Conservation (phyloP, 164 flowering plant species). For the Aristolochia contorta region DNA sequence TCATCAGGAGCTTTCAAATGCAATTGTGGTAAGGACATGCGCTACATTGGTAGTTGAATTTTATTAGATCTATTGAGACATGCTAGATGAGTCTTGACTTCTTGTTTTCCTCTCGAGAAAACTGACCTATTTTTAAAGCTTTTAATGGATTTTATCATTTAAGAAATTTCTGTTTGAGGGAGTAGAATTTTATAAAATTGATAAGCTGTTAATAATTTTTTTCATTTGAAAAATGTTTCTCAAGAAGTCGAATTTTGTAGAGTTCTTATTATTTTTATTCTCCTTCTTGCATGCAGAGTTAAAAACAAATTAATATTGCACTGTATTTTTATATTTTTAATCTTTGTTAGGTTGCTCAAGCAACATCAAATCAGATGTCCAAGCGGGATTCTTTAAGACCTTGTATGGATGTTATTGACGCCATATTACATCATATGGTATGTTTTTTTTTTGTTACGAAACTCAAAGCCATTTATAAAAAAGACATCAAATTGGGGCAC, state of each 20-base stretch:
- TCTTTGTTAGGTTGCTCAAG: conserved; percentile 80
- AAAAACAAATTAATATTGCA: background rate
- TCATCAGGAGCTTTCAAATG: conserved; percentile 91
- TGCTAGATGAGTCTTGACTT: too few species aligned
- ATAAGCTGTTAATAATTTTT: too few species aligned
- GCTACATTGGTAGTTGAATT: too few species aligned
- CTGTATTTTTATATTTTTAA: background rate
- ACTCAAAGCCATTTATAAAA: background rate
- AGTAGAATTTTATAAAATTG: background rate
- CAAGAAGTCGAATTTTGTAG: too few species aligned
- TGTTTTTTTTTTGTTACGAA: background rate
- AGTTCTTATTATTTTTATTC: background rate
- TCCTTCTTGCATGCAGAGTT: too few species aligned
- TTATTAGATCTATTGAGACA: background rate
- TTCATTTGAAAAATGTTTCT: background rate
- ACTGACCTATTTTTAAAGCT: too few species aligned
- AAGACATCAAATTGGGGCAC: background rate
- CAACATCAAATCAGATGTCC: conserved; percentile 96
- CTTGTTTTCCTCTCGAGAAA: too few species aligned
- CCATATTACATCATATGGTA: conserved; percentile 82
- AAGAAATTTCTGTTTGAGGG: too few species aligned
- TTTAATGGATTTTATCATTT: too few species aligned
- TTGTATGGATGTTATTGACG: conserved; percentile 88
- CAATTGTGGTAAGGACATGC: conserved; percentile 69
- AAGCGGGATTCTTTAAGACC: conserved; percentile 92